These are phyloP conservation scores for Beta vulgaris DNA, from an alignment of 148 eudicot genomes.

Conservation along the genomic window DNA sequence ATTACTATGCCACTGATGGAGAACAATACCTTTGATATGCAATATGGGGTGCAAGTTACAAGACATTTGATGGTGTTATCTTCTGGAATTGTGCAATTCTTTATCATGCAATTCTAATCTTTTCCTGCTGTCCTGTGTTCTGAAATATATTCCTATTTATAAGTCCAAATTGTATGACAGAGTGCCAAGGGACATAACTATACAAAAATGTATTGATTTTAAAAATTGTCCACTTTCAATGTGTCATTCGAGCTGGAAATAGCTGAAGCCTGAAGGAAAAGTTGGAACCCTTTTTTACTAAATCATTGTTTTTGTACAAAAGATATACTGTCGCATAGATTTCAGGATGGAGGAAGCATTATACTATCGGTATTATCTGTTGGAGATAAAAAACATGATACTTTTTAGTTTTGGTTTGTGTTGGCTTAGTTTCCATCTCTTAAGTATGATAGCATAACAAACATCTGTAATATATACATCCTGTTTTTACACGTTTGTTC, in stretches of 20 bases:
- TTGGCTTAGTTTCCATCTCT: conserved; percentile 1
- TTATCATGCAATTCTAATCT: neutral
- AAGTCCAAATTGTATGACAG: neutral
- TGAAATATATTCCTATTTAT: neutral
- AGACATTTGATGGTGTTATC: too few relatives aligned
- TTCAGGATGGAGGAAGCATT: neutral
- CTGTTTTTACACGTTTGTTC: neutral
- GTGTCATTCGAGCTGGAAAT: neutral
- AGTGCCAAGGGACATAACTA: neutral
- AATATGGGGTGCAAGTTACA: too few relatives aligned
- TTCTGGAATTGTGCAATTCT: too few relatives aligned
- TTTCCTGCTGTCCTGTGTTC: neutral
- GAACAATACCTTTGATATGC: neutral
- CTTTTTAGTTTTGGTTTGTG: neutral
- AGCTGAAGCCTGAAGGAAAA: neutral
- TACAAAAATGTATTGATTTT: neutral
- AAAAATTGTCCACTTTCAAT: too few relatives aligned
- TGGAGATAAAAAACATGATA: neutral
- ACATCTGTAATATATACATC: neutral
- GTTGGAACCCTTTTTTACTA: neutral
- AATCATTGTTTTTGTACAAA: neutral
- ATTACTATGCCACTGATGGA: neutral
- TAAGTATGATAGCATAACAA: neutral
- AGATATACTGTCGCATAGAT: neutral
- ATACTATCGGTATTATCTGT: neutral